phyloP scores from a whole-genome alignment of 768 basidiomycete genomes.

The Collybiopsis confluens region DNA sequence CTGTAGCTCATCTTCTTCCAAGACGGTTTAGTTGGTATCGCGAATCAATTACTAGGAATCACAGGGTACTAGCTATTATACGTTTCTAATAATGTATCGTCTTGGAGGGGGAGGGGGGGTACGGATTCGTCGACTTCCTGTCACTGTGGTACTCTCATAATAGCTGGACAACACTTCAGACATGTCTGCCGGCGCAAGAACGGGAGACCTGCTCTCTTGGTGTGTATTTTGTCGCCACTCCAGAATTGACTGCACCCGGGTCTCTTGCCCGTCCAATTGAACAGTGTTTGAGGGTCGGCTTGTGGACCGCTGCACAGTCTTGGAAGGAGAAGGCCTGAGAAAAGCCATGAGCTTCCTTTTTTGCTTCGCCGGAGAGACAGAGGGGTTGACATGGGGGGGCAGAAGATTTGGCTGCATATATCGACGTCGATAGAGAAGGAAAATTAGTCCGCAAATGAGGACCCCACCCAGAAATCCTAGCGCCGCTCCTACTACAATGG shows the following conservation, averaged over 20 bases:
- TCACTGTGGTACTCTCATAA: slow-evolving; percentile 23
- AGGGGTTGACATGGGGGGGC: background rate
- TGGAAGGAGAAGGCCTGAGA: slow-evolving; percentile 14
- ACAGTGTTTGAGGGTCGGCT: background rate
- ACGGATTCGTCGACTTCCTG: slow-evolving; percentile 15
- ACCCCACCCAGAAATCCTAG: slow-evolving; percentile 21
- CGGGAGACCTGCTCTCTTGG: slow-evolving; percentile 19
- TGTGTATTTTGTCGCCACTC: slow-evolving; percentile 26
- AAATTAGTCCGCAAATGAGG: slow-evolving; percentile 17
- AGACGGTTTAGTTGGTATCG: background rate
- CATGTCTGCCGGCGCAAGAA: slow-evolving; percentile 19
- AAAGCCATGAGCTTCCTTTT: background rate
- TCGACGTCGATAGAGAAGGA: slow-evolving; percentile 10
- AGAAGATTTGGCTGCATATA: background rate
- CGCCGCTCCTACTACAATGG: slow-evolving; percentile 24
- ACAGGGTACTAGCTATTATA: too few relatives aligned
- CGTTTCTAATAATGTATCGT: slow-evolving; percentile 29
- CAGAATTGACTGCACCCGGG: slow-evolving; percentile 20
- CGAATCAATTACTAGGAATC: background rate
- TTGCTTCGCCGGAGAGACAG: background rate
- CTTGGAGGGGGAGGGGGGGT: slow-evolving; percentile 20
- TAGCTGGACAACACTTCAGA: slow-evolving; percentile 29
- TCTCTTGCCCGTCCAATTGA: background rate
- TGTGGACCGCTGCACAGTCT: background rate
- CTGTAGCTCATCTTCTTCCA: background rate